Evolutionary conservation across 805 yeast genomes (phyloP), one percentile per base, ranked within the genome.

Genomic region (Babjeviella inositovora): DNA sequence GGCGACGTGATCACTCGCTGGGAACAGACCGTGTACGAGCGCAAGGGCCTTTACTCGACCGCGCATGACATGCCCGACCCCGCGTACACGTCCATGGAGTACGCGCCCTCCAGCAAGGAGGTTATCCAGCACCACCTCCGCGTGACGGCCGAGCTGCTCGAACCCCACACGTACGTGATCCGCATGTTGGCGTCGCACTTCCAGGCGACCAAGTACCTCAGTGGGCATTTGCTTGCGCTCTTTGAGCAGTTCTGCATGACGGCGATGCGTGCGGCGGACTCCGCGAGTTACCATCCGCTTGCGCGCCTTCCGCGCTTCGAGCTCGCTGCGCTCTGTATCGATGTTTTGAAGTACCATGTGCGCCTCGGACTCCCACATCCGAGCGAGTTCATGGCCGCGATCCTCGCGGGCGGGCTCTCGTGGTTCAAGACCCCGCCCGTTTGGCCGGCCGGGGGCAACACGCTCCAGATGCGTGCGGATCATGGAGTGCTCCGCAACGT

Each of bases 401-500:
- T 84, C 9, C 42, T 77, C 13, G 69, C 65, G 26, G 82, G 81
- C 10, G 63, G 75, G 0, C 55, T 90, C 20, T 59, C 75, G 2
- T 85, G 97, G 95, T 90, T 82, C 41, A 57, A 56, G 13, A 58
- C 53, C 21, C 56, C 65, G 11, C 55, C 68, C 2, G 53, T 61
- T 4, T 75, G 74, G 52, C 95, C 97, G 9, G 84, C 62, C 50
- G 97, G 98, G 3, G 74, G 82, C 7, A 82, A 87, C 39, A 57
- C 65, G 20, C 46, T 80, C 31, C 70, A 70, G 39, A 69, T 72
- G 23, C 71, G 70, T 32, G 65, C 81, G 2, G 94, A 85, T 36
- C 57, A 63, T 35, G 52, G 58, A 4, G 46, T 73, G 23, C 51
- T 87, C 32, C 50, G 58, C 14, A 70, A 63, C 13, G 57, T 77